Base-by-base conservation (phyloP, 179 eudicot genomes). In the Drosera spatulata region DNA sequence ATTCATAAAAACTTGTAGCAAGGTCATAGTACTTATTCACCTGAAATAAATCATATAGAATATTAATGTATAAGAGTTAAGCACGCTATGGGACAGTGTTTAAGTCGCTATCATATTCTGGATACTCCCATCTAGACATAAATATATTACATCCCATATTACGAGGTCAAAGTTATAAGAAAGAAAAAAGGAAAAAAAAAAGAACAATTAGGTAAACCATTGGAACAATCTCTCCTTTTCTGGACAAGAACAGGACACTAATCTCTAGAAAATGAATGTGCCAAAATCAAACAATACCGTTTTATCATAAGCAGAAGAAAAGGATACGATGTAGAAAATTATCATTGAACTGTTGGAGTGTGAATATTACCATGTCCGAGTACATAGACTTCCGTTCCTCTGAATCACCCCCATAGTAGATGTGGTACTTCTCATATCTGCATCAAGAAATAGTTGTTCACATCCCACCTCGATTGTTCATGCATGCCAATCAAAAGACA, bases 371-470 rank as follows among this genome's bases (percentile, higher is more conserved):
- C 98, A 91, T 91, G 75, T 91, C 95, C 4, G 86, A 77, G 82
- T 86, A 88, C 80, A 88, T 88, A 7, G 81, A 71, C 70, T 88
- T 91, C 66, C 98, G 79, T 40, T 79, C 88, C 72, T 78, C 84
- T 68, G 84, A 81, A 53, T 82, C 84, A 50, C 96, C 98, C 63
- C 95, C 98, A 62, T 74, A 79, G 63, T 59, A 75, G 7, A 68
- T 82, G 71, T 91, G 98, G 66, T 91, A 88, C 75, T 91, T 88
- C 77, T 85, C 96, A 44, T 91, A 91, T 88, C 96, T 91, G 66
- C 67, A 55, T 15, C 63, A 73, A 52, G 43, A 61, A 4, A 72
- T 37, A 33, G 37, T 50, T 55, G 39, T 44, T 43, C 10, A 22
- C 53, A 44, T 39, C 4, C 13, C 12, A 39, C 33, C 33, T 22